Conservation (phyloP, 768 basidiomycete species). For the Termitomyces sp. region DNA sequence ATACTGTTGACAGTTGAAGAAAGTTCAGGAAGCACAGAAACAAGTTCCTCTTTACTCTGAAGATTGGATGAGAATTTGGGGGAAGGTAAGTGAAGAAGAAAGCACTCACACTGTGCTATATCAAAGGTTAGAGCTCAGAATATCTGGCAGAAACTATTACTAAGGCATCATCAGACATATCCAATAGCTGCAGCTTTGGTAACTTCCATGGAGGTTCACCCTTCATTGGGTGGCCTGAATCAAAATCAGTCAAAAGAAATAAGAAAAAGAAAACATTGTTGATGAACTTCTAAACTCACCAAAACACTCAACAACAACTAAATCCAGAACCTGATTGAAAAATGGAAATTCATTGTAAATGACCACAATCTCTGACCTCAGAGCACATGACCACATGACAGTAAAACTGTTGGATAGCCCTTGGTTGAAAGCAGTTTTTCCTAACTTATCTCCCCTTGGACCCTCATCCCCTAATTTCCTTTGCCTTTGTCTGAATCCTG, state of each 20-base stretch:
- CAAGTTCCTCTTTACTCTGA: slow-evolving; percentile 17
- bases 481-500: too few species aligned
- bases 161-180: neutral
- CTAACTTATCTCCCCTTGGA: too few species aligned
- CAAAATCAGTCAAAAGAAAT: neutral
- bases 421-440: too few species aligned
- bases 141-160: neutral
- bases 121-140: neutral
- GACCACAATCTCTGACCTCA: too few species aligned
- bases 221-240: slow-evolving; percentile 2
- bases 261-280: neutral
- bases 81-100: neutral
- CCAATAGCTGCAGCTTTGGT: neutral
- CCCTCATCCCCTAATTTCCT: too few species aligned
- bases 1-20: slow-evolving; percentile 13
- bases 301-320: too few species aligned
- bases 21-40: slow-evolving; percentile 15
- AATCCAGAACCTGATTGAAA: too few species aligned
- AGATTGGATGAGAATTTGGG: neutral
- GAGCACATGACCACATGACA: too few species aligned
- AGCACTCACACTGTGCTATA: slow-evolving; percentile 14
- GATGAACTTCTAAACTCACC: neutral
- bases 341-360: too few species aligned
- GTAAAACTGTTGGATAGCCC: too few species aligned
- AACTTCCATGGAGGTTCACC: slow-evolving; percentile 15